Evolutionary conservation across 2,329 filamentous ascomycete genomes (phyloP), one percentile per base, ranked within the genome.

Genomic region (Calonectria pteridis): DNA sequence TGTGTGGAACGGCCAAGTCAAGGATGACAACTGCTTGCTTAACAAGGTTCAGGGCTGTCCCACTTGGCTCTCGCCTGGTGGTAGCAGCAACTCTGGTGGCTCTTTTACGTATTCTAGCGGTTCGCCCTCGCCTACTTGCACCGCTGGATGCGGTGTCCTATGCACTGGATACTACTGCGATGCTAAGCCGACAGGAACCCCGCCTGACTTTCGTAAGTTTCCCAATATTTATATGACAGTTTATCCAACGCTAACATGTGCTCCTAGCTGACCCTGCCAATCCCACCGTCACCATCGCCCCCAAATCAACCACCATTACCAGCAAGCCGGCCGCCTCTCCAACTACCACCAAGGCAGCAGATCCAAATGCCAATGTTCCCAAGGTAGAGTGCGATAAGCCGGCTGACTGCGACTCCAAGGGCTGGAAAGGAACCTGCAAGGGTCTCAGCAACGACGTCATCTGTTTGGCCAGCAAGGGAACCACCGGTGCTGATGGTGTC

Each of bases 101-200:
- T 62, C 55, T 3, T 62, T 62, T 18, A 62, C 55, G n/a, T 62
- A 62, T n/a, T 62, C 55, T 1, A 62, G 63, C 18, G 64, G 64
- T 6, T 40, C 64, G 16, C 46, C 64, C 31, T 51, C 46, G 7
- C 64, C 64, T n/a, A 67, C 64, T 16, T 67, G 64, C 23, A 67
- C 64, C 1, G 64, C 64, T 23, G 49, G 29, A 35, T 67, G 64
- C 7, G 64, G 64, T 28, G 33, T 53, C 20, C 46, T 67, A 7
- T 67, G 64, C 46, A 67, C 46, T 29, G 64, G 64, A 20, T 67
- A 53, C 64, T 67, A 53, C 23, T 67, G 64, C 10, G 64, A 53
- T 29, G 28, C 64, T 16, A 67, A 67, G 16, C 64, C 64, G 11
- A 67, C 64, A 13, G 64, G 64, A 4, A 28, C n/a, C 1, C 31